These are phyloP conservation scores for Eucalyptus urophylla DNA, from an alignment of 345 rosid species.

Conservation along the genomic window DNA sequence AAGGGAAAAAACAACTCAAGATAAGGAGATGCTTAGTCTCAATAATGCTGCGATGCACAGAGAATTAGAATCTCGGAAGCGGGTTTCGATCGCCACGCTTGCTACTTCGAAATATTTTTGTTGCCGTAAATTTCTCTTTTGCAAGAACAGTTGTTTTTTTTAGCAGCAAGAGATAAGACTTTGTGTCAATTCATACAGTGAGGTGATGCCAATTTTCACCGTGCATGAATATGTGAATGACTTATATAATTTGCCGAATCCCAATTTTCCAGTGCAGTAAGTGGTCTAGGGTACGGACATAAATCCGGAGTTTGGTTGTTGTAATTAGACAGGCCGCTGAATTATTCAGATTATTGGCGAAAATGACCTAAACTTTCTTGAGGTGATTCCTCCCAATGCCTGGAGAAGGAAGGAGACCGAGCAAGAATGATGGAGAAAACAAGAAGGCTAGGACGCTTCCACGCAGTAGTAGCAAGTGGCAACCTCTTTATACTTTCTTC, in stretches of 20 bases:
- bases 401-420: neutral
- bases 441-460: neutral
- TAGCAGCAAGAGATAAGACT: neutral
- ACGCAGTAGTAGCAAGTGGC: neutral
- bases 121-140: neutral
- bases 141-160: neutral
- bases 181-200: neutral
- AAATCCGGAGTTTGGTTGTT: neutral
- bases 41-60: slow-evolving; percentile 30
- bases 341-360: neutral
- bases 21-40: slow-evolving; percentile 50
- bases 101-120: neutral
- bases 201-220: neutral
- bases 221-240: neutral
- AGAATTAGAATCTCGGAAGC: slow-evolving; percentile 35
- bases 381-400: neutral
- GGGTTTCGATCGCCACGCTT: slow-evolving; percentile 1
- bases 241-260: neutral
- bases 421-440: neutral
- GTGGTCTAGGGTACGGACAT: neutral
- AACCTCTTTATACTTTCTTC: neutral
- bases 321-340: neutral
- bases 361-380: neutral
- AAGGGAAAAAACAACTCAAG: neutral
- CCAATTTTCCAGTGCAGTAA: neutral